These are phyloP conservation scores for Diatrype stigma DNA, from an alignment of 2,329 filamentous ascomycete genomes.

Conservation along the genomic window DNA sequence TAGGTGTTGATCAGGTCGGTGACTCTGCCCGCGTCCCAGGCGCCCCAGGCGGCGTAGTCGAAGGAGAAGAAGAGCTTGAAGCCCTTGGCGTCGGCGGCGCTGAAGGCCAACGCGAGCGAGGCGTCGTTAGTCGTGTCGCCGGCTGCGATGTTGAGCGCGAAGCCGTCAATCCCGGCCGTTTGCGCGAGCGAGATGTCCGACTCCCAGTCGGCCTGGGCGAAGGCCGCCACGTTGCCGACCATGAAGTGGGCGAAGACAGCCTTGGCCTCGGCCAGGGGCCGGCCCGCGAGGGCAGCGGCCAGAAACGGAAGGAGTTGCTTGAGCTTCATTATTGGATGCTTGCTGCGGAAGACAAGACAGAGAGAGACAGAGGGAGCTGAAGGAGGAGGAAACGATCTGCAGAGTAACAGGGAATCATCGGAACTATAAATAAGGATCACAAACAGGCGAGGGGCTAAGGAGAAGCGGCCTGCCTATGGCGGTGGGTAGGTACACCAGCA, in stretches of 20 bases:
- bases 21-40: slow-evolving; percentile 24
- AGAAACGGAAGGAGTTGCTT: slow-evolving; percentile 3
- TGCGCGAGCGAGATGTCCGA: slow-evolving; percentile 30
- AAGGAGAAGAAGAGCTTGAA: slow-evolving; percentile 40
- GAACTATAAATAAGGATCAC: too few species aligned
- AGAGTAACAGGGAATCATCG: too few species aligned
- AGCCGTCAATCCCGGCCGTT: slow-evolving; percentile 35
- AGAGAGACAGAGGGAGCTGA: not conserved
- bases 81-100: slow-evolving; percentile 14
- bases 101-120: slow-evolving; percentile 22
- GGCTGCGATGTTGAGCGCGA: slow-evolving; percentile 35
- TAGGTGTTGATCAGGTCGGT: slow-evolving; percentile 22
- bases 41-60: slow-evolving; percentile 30
- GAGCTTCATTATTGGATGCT: slow-evolving; percentile 8
- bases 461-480: too few species aligned
- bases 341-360: not conserved
- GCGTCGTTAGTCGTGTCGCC: slow-evolving; percentile 10
- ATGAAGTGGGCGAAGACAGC: slow-evolving; percentile 14
- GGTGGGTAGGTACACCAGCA: too few species aligned
- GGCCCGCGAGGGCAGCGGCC: slow-evolving; percentile 10
- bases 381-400: too few species aligned
- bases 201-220: slow-evolving; percentile 8
- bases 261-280: slow-evolving; percentile 7
- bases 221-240: slow-evolving; percentile 8
- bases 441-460: too few species aligned